Conservation (phyloP, 2,329 filamentous ascomycete species). For the Teratosphaeria epicoccoides region DNA sequence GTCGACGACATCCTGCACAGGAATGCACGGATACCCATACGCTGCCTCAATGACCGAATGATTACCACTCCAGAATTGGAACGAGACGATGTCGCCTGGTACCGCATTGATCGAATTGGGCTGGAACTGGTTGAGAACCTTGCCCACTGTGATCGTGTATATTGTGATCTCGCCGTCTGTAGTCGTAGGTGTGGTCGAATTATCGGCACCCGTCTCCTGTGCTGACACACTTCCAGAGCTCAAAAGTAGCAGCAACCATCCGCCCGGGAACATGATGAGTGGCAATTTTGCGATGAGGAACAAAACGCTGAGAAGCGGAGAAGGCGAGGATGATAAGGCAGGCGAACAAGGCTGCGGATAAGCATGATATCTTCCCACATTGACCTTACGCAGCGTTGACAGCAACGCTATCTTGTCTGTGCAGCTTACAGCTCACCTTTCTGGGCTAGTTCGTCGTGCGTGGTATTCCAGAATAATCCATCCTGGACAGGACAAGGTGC, state of each 20-base stretch:
- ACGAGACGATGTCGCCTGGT: conserved; percentile 33
- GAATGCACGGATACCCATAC: conserved; percentile 33
- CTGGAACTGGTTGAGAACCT: conserved; percentile 25
- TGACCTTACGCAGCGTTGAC: no score
- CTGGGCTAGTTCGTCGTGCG: no score
- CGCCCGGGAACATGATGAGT: not conserved
- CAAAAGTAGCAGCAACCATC: not conserved
- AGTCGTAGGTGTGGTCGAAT: conserved; percentile 2
- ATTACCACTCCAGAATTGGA: conserved; percentile 32
- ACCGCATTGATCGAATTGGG: conserved; percentile 29
- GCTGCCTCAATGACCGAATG: conserved; percentile 34
- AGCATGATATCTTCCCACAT: not conserved
- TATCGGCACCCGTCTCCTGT: not conserved
- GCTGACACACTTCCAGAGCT: not conserved
- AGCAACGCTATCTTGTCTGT: no score
- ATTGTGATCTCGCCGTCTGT: conserved; percentile 12
- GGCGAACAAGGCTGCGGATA: not conserved
- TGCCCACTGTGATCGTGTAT: conserved; percentile 29
- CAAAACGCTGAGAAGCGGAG: not conserved
- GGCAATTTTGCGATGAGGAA: not conserved
- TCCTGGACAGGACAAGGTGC: no score
- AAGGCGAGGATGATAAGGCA: not conserved
- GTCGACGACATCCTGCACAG: conserved; percentile 17
- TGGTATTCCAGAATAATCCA: no score
- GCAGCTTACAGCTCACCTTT: no score